Conservation (phyloP, 2,329 filamentous ascomycete species). For the Myotisia sp. region DNA sequence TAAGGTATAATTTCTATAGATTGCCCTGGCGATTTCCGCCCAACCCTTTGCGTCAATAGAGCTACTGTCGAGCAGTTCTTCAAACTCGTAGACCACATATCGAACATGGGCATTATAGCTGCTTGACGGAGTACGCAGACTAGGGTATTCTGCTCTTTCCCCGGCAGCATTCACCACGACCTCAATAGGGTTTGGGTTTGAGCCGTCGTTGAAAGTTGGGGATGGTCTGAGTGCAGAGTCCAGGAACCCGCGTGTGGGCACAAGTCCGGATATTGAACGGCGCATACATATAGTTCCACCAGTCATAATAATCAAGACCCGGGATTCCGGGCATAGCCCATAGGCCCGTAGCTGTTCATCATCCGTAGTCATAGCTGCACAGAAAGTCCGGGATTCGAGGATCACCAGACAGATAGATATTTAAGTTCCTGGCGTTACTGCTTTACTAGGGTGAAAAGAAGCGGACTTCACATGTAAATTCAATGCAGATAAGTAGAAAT, state of each 20-base stretch:
- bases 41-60: constrained; percentile 77
- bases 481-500: too few species aligned
- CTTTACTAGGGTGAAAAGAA: too few species aligned
- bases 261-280: constrained; percentile 61
- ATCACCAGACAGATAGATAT: too few species aligned
- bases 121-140: constrained; percentile 64
- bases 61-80: constrained; percentile 72
- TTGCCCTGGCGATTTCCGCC: constrained; percentile 67
- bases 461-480: too few species aligned
- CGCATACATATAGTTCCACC: constrained; percentile 78
- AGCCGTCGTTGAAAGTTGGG: constrained; percentile 72
- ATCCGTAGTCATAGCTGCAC: neutral
- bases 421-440: too few species aligned
- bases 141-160: constrained; percentile 43
- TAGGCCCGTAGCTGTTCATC: constrained; percentile 5
- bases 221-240: constrained; percentile 68
- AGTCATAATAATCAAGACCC: constrained; percentile 81
- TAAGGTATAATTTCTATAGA: constrained; percentile 70
- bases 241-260: constrained; percentile 68
- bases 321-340: constrained; percentile 44
- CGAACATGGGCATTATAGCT: constrained; percentile 68
- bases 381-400: too few species aligned
- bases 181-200: constrained; percentile 41
- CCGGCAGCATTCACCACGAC: constrained; percentile 40
- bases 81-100: constrained; percentile 74